Conservation (phyloP, 352 stramenopile genomes). For the Globisporangium cylindrosporum region DNA sequence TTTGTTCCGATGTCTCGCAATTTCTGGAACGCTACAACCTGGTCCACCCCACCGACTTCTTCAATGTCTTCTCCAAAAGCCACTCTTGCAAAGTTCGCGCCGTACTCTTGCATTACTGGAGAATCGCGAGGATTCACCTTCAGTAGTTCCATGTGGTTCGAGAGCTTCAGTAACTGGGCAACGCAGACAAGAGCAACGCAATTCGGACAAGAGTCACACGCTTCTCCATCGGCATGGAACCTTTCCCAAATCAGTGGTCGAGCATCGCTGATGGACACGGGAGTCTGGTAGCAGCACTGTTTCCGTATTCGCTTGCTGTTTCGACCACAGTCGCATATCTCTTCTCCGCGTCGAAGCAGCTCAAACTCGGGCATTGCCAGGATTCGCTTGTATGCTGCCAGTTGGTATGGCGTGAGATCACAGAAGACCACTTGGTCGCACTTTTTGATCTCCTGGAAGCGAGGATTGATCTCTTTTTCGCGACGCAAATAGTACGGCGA, state of each 20-base stretch:
- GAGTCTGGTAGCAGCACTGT: conserved; percentile 59
- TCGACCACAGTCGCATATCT: conserved; percentile 62
- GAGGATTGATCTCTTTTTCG: conserved; percentile 72
- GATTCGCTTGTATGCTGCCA: conserved; percentile 66
- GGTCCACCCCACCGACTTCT: conserved; percentile 50
- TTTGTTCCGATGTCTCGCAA: conserved; percentile 55
- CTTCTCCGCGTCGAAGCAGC: conserved; percentile 56
- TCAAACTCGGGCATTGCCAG: conserved; percentile 73
- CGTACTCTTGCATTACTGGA: conserved; percentile 49
- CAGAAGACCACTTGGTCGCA: conserved; percentile 80
- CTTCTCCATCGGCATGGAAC: conserved; percentile 45
- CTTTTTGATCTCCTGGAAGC: conserved; percentile 72
- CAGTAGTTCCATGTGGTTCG: conserved; percentile 78
- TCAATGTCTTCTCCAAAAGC: conserved; percentile 61
- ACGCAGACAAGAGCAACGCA: conserved; percentile 74
- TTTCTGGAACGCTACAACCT: conserved; percentile 55
- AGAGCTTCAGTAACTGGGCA: conserved; percentile 71
- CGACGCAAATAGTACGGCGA: conserved; percentile 65
- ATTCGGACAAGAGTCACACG: conserved; percentile 63
- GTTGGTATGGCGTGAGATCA: conserved; percentile 67
- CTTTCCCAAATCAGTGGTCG: conserved; percentile 57
- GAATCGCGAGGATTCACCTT: conserved; percentile 66
- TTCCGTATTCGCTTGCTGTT: conserved; percentile 57
- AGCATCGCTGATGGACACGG: conserved; percentile 15
- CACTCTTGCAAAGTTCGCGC: conserved; percentile 46